These are phyloP conservation scores for Chlamydomonas schloesseri DNA, from an alignment of 139 green algal species.

Conservation along the genomic window DNA sequence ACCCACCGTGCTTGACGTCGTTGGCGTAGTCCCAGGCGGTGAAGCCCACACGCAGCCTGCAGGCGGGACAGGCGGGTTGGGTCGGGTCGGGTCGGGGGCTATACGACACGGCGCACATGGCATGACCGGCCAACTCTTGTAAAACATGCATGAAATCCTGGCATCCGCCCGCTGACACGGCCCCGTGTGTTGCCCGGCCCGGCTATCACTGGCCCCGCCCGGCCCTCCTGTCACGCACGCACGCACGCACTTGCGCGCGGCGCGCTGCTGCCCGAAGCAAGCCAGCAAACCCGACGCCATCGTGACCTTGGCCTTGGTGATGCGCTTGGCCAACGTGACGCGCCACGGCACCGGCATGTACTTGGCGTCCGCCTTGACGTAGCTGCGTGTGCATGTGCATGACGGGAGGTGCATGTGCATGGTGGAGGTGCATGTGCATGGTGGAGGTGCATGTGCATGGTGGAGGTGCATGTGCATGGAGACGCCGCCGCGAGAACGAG, in stretches of 20 bases:
- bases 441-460: neutral
- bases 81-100: neutral
- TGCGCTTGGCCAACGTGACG: neutral
- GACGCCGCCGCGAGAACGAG: no score
- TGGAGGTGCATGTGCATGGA: neutral
- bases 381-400: neutral
- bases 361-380: neutral
- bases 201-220: no score
- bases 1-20: conserved; percentile 19
- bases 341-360: conserved; percentile 13
- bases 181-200: no score
- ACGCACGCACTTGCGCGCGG: conserved; percentile 10
- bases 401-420: neutral
- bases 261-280: conserved; percentile 28
- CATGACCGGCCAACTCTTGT: no score
- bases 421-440: neutral
- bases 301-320: conserved; percentile 19
- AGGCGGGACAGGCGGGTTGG: neutral
- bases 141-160: no score
- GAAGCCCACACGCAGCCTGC: conserved; percentile 34
- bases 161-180: no score
- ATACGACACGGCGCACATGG: no score
- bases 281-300: conserved; percentile 11
- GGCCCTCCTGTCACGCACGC: no score
- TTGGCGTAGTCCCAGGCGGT: conserved; percentile 34